Evolutionary conservation across 768 basidiomycete species (phyloP), one percentile per base, ranked within the genome.

Genomic region (Trametes cingulata): DNA sequence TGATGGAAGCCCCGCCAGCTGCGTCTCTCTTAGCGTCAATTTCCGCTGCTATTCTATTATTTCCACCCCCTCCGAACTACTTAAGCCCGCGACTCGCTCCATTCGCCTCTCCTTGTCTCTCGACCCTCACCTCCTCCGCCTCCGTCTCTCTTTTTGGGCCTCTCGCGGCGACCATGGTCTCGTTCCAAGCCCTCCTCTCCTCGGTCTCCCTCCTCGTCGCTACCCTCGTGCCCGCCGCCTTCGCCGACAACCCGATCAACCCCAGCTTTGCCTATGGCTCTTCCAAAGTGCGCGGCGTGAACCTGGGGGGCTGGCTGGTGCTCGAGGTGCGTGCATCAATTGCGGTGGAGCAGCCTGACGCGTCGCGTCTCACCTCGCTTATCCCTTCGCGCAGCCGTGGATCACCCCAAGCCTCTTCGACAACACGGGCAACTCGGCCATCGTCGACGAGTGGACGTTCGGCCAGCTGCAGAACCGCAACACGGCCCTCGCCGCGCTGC

Each of bases 361-460:
- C 25, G 64, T 61, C 57, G 53, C 17, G 15, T 35, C 15, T n/a
- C 58, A 60, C 36, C 52, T 45, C 56, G 24, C 24, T 24, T 51
- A n/a, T 36, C 55, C 33, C 45, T 29, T 13, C n/a, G n/a, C n/a
- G n/a, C 63, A 71, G 86, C 88, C 90, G 8, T 91, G 88, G 87
- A 87, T 91, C 66, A 90, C 88, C 0, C 90, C 90, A 29, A 85
- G 84, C 46, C 67, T 92, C 6, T 92, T 90, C 69, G 85, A 89
- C 58, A 77, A 83, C 68, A 90, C 88, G 0, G 84, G 83, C 20
- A 74, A 81, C 63, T 42, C 59, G 17, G 56, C 73, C 61, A 87
- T 88, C 67, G 77, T 88, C 55, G 91, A 93, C 71, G 90, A 93
- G 65, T 93, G 81, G 76, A 92, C 90, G 1, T 91, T 91, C 65